phyloP scores from a whole-genome alignment of 1,139 yeast species.

The Geotrichum restrictum region DNA sequence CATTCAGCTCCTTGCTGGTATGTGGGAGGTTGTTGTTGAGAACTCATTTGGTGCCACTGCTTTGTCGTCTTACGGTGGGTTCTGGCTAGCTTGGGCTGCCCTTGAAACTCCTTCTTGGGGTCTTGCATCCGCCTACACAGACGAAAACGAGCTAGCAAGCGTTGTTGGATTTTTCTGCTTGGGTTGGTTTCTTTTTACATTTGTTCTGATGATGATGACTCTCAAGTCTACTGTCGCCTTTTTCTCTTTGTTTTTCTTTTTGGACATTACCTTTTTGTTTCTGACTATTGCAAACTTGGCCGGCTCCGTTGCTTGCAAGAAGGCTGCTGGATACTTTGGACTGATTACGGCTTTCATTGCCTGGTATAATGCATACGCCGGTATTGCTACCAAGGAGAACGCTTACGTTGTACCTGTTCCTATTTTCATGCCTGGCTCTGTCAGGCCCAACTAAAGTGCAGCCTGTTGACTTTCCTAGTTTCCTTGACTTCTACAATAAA shows the following conservation, averaged over 20 bases:
- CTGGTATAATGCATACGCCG: slow-evolving; percentile 92
- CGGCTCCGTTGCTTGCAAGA: slow-evolving; percentile 43
- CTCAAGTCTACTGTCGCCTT: slow-evolving; percentile 77
- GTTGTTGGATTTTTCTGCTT: slow-evolving; percentile 72
- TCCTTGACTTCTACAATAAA: too few relatives aligned
- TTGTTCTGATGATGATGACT: slow-evolving; percentile 61
- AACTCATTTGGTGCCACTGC: slow-evolving; percentile 92
- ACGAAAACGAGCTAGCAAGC: slow-evolving; percentile 43
- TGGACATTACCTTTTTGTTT: slow-evolving; percentile 63
- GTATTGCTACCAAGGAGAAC: slow-evolving; percentile 70
- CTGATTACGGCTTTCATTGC: slow-evolving; percentile 74
- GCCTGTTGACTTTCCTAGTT: too few relatives aligned
- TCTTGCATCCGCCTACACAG: slow-evolving; percentile 53
- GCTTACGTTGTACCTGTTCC: slow-evolving; percentile 59
- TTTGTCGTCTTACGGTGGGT: slow-evolving; percentile 74
- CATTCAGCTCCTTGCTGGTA: slow-evolving; percentile 68
- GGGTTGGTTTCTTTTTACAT: slow-evolving; percentile 80
- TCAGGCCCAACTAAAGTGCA: too few relatives aligned
- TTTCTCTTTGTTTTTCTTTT: slow-evolving; percentile 60
- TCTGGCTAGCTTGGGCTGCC: slow-evolving; percentile 80
- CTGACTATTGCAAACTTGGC: slow-evolving; percentile 59
- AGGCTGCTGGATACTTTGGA: slow-evolving; percentile 80
- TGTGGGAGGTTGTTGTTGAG: slow-evolving; percentile 66
- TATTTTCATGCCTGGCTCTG: slow-evolving; percentile 38
- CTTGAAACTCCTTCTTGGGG: slow-evolving; percentile 71